Evolutionary conservation across 768 basidiomycete species (phyloP).

Genomic region (Tricholoma sp.): DNA sequence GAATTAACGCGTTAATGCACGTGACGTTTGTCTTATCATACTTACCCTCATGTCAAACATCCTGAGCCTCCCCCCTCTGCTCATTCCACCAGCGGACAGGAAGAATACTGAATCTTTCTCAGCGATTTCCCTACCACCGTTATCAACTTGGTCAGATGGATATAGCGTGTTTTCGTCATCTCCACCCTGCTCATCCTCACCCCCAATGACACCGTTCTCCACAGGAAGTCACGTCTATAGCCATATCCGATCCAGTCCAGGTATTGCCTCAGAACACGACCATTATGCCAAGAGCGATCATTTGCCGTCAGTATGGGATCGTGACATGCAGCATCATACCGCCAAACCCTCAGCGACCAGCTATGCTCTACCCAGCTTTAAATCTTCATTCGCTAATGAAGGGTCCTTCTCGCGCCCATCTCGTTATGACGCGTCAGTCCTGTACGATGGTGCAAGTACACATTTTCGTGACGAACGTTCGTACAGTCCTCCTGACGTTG

Average conservation of each 20-base stretch:
- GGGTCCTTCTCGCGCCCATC: slow-evolving; percentile 25
- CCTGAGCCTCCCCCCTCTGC: slow-evolving; percentile 19
- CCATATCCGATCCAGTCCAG: slow-evolving; percentile 33
- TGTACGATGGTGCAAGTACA: slow-evolving; percentile 22
- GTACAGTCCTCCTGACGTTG: slow-evolving; percentile 21
- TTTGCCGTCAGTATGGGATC: slow-evolving; percentile 21
- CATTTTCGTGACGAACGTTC: slow-evolving; percentile 20
- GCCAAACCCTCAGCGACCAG: slow-evolving; percentile 16
- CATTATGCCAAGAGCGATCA: slow-evolving; percentile 16
- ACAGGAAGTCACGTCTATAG: slow-evolving; percentile 22
- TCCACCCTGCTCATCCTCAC: slow-evolving; percentile 33
- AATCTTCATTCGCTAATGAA: slow-evolving; percentile 22
- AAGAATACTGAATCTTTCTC: slow-evolving; percentile 16
- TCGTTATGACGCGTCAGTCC: slow-evolving; percentile 30
- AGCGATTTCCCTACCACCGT: slow-evolving; percentile 15
- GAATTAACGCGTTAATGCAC: slow-evolving; percentile 30
- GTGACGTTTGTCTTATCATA: slow-evolving; percentile 43
- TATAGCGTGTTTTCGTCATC: slow-evolving; percentile 25
- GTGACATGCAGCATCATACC: slow-evolving; percentile 6
- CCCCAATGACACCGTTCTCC: slow-evolving; percentile 32
- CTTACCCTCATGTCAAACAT: slow-evolving; percentile 37
- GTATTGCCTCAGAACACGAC: slow-evolving; percentile 19
- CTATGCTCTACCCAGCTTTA: slow-evolving; percentile 24
- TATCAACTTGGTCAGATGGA: slow-evolving; percentile 14
- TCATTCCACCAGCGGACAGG: slow-evolving; percentile 17